Evolutionary conservation across 306 rosid genomes (phyloP), one percentile per base, ranked within the genome.

Genomic region (Vachellia pachyceras): DNA sequence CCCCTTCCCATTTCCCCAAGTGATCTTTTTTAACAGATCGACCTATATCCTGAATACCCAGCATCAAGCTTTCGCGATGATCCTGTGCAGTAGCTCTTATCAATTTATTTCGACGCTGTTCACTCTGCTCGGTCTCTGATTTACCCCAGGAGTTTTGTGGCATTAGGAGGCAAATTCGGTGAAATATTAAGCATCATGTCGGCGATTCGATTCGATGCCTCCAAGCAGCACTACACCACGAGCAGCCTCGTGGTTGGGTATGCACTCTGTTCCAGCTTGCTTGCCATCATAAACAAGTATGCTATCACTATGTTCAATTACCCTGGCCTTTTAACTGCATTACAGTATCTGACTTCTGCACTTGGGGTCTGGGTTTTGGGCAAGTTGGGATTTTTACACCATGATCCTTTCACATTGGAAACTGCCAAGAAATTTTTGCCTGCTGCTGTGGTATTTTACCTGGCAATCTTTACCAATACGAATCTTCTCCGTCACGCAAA

Each of bases 401-500:
- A 95, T 74, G 99, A 95, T 64, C 83, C 95, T 29, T 95, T 95
- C 81, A 82, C 85, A 3, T 23, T 87, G 12, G 90, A 89, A 52
- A 95, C 84, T 35, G 97, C 97, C 61, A 95, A 92, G 85, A 90
- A 90, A 58, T 95, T 95, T 79, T 86, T 91, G 44, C 99, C 99
- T 23, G 99, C 99, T 13, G 99, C 99, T 10, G 10, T 89, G 42
- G 99, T 95, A 61, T 95, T 95, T 87, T 95, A 82, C 77, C 93
- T 95, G 37, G 97, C 99, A 5, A 95, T 95, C 83, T 95, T 95
- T 87, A 95, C 99, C 76, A 95, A 95, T 82, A 95, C 99, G 1
- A 95, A 95, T 79, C 99, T 95, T 39, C 97, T 95, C 61, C 97
- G 99, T 44, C 97, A 95, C 63, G 99, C 99, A 14, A 93, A 95